Evolutionary conservation across 352 stramenopile species (phyloP).

Genomic region (Globisporangium megalacanthum): DNA sequence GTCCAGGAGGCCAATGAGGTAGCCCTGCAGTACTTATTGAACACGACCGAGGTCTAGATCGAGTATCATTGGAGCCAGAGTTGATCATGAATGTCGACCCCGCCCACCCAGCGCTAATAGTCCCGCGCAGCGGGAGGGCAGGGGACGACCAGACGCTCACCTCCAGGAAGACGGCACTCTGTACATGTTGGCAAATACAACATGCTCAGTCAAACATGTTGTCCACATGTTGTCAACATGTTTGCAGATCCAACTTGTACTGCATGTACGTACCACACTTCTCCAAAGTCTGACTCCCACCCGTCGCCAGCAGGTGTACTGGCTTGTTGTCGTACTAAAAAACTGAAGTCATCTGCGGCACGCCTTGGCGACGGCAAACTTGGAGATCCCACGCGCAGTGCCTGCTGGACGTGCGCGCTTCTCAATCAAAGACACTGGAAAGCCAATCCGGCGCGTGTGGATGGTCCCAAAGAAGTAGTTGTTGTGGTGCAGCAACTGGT

Average conservation of each 20-base stretch:
- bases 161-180: not conserved
- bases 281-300: not conserved
- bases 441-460: not conserved
- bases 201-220: too few relatives aligned
- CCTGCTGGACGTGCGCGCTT: not conserved
- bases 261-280: not conserved
- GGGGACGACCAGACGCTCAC: not conserved
- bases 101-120: not conserved
- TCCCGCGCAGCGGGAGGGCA: not conserved
- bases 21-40: conserved; percentile 1
- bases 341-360: not conserved
- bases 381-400: too few relatives aligned
- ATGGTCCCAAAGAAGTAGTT: not conserved
- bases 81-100: conserved; percentile 1
- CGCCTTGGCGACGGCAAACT: not conserved
- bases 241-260: not conserved
- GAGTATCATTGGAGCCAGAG: not conserved
- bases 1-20: not conserved
- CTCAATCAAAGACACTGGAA: not conserved
- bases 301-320: not conserved
- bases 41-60: not conserved
- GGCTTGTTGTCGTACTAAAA: not conserved
- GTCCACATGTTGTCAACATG: too few relatives aligned
- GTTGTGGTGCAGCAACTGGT: too few relatives aligned
- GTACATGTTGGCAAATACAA: not conserved